phyloP scores from a whole-genome alignment of 345 rosid species.

The Pseudoturritis turrita region DNA sequence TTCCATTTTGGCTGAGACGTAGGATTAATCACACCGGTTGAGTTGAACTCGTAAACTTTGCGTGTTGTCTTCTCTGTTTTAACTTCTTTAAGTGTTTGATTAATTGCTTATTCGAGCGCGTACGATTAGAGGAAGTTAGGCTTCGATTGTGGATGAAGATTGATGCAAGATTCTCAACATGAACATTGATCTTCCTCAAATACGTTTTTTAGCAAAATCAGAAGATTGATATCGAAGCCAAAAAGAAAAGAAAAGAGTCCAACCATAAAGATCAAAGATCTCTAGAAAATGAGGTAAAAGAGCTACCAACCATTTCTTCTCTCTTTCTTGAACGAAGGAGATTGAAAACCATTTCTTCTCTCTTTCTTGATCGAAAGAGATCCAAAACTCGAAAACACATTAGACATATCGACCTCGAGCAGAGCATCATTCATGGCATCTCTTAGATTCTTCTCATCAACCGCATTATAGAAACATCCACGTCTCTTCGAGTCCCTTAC shows the following conservation, averaged over 20 bases:
- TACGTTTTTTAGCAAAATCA: too few relatives aligned
- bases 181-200: too few relatives aligned
- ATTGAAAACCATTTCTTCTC: not conserved
- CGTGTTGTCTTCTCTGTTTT: too few relatives aligned
- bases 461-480: slow-evolving; percentile 32
- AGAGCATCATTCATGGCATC: slow-evolving; percentile 1
- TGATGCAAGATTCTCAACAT: too few relatives aligned
- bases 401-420: not conserved
- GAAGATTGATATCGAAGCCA: not conserved
- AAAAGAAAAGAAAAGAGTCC: not conserved
- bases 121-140: too few relatives aligned
- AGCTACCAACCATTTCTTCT: not conserved
- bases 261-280: not conserved
- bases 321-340: slow-evolving; percentile 2
- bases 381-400: slow-evolving; percentile 7
- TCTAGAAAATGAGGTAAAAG: not conserved
- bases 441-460: slow-evolving; percentile 24
- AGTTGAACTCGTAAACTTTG: too few relatives aligned
- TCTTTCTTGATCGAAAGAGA: slow-evolving; percentile 10
- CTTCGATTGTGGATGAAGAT: too few relatives aligned
- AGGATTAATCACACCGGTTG: too few relatives aligned
- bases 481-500: slow-evolving; percentile 33
- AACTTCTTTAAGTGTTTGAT: too few relatives aligned
- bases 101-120: too few relatives aligned
- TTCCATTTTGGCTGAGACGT: too few relatives aligned